Base-by-base conservation (phyloP, 352 stramenopile genomes). In the Pythium insidiosum region DNA sequence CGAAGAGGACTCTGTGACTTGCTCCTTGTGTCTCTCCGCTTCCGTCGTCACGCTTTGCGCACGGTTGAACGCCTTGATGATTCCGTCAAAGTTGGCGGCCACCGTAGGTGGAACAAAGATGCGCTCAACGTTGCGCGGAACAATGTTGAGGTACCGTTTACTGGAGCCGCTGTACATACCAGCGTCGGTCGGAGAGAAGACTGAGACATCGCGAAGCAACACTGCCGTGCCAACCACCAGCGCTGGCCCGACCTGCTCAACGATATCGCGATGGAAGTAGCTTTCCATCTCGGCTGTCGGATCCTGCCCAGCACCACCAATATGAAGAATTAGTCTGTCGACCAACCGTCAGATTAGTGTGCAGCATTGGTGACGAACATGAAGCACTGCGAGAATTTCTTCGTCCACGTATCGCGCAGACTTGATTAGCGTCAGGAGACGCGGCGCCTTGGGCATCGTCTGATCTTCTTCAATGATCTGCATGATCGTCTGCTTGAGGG, bases 341-440 rank as follows among this genome's bases (percentile, higher is more conserved):
- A n/a, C n/a, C n/a, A n/a, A n/a, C n/a, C n/a, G n/a, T n/a, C n/a
- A n/a, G n/a, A n/a, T n/a, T n/a, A n/a, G n/a, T n/a, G n/a, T n/a
- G n/a, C n/a, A n/a, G n/a, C n/a, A n/a, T n/a, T n/a, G n/a, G n/a
- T 6, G 21, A 38, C 42, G n/a, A 64, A 86, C 78, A 41, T 88
- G 80, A 11, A 92, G 69, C 7, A 82, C 63, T 22, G 73, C 74
- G 6, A 88, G 59, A 42, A 92, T 88, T 46, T 89, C 74, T 47
- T 92, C 80, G 30, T 92, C 75, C 19, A 88, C 65, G 50, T 85
- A 92, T n/a, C 70, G 74, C 43, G 73, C 66, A 7, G 80, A 85
- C 54, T 89, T 88, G 57, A 92, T 66, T 25, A 92, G 55, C 30
- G 88, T 55, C 36, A 90, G 56, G 15, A 92, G 62, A 58, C 80